phyloP scores from a whole-genome alignment of 148 eudicot species.

The Chenopodium quinoa region DNA sequence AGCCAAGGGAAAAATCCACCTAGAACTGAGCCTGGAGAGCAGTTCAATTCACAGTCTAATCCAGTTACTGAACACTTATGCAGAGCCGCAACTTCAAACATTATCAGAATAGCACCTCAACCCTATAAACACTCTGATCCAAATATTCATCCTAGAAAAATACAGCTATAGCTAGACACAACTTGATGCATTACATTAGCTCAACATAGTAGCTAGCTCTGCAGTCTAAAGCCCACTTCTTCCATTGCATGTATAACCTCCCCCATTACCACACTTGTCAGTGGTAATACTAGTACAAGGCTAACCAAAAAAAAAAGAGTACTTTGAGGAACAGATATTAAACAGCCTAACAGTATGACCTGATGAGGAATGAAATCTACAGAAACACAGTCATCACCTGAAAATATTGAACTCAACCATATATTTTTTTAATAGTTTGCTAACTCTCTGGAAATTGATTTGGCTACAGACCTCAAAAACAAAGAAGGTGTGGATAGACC shows the following conservation, averaged over 20 bases:
- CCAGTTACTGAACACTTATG: neutral
- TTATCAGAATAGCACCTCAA: neutral
- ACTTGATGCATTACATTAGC: neutral
- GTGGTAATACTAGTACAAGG: neutral
- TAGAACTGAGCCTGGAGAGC: neutral
- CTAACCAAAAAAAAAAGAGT: neutral
- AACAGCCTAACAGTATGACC: neutral
- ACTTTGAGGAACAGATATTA: neutral
- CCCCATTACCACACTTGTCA: neutral
- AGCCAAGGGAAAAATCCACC: neutral
- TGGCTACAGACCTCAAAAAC: neutral
- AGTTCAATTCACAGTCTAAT: neutral
- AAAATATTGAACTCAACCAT: too few relatives aligned
- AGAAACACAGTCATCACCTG: neutral
- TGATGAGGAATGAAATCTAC: neutral
- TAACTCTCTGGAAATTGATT: neutral
- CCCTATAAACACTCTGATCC: neutral
- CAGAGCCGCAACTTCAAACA: neutral
- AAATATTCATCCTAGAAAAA: neutral
- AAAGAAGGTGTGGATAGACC: neutral
- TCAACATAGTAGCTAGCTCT: neutral
- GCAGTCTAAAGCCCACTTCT: neutral
- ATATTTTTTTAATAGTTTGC: neutral
- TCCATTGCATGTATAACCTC: neutral
- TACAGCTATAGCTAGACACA: neutral